Evolutionary conservation across 78 protist species (phyloP), one percentile per base, ranked within the genome.

Genomic region (Trichosphaerium sp.): DNA sequence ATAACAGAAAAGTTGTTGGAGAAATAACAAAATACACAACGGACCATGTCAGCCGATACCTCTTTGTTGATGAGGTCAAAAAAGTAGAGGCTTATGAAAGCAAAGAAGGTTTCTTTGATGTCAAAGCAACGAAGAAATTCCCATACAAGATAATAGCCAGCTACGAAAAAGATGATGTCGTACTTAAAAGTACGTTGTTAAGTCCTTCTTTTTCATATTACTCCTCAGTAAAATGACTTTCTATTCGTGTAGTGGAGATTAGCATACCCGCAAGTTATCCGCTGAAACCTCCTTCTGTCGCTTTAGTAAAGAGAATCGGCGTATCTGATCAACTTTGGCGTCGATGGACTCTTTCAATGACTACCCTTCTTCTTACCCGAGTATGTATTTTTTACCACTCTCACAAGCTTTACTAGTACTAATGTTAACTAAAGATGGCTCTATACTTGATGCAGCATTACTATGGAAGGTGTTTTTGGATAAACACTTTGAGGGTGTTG

Each of bases 401-500:
- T n/a, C n/a, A n/a, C n/a, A n/a, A n/a, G n/a, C n/a, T n/a, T n/a
- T n/a, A n/a, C n/a, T n/a, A n/a, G n/a, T n/a, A n/a, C n/a, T n/a
- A n/a, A n/a, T n/a, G n/a, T n/a, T n/a, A n/a, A n/a, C n/a, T n/a
- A n/a, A 78, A 38, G 86, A 85, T 74, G 85, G 90, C 23, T 25
- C 80, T 1, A 42, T 85, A 28, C 28, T 69, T 11, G 91, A 85
- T 64, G 91, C 82, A 10, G 58, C 76, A 32, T 39, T 75, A 37
- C 75, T 82, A 26, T 85, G 86, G 86, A 74, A 74, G 37, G 14
- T 44, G 39, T 47, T 70, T 28, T 69, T 85, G 14, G 91, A 85
- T 59, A 71, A 65, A 60, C 80, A 76, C 48, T 84, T 84, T 57
- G 74, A 71, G 23, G 92, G 92, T 12, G 89, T 88, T 11, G 92